Evolutionary conservation across 1,284 basidiomycete genomes (phyloP), one percentile per base, ranked within the genome.

Genomic region (Salmacisia buchloeana): DNA sequence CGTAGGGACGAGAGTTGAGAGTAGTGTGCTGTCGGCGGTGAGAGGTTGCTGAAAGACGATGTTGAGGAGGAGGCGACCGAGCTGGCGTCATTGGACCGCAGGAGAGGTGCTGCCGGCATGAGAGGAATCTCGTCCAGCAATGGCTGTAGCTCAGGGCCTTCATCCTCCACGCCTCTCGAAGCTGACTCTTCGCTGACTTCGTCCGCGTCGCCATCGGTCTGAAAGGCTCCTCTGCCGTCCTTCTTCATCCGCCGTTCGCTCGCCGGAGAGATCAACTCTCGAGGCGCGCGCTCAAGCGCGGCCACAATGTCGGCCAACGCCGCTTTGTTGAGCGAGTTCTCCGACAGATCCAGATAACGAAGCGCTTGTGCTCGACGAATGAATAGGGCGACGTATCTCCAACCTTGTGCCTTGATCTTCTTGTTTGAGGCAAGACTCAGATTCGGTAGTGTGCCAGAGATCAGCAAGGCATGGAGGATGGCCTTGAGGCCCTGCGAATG

Each of bases 351-450:
- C 35, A 97, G 80, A 74, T 92, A 94, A 65, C 85, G 87, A 12
- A 97, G 81, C 57, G 82, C 85, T 70, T 85, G 86, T 1, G 92
- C 87, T 82, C 89, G 87, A 23, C 84, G 82, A 27, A 92, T 80
- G 80, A 91, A 96, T 25, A 89, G 87, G 13, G 90, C 88, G 23
- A 98, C 83, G 3, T 92, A 82, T 59, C 87, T 86, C 84, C 93
- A 97, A 0, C 90, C 91, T 12, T 85, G 82, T 1, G 85, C 80
- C 71, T 90, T 91, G 60, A 97, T 84, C 64, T 87, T 87, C 73
- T 87, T 84, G 79, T 97, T 97, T 23, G 90, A 90, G 2, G 92
- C 89, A 23, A 98, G 82, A 9, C 90, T 92, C 25, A 97, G 83
- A 71, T 89, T 90, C 1, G 89, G 89, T 33, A 97, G 83, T 0